These are phyloP conservation scores for Rosa chinensis DNA, from an alignment of 306 rosid genomes.

Conservation along the genomic window DNA sequence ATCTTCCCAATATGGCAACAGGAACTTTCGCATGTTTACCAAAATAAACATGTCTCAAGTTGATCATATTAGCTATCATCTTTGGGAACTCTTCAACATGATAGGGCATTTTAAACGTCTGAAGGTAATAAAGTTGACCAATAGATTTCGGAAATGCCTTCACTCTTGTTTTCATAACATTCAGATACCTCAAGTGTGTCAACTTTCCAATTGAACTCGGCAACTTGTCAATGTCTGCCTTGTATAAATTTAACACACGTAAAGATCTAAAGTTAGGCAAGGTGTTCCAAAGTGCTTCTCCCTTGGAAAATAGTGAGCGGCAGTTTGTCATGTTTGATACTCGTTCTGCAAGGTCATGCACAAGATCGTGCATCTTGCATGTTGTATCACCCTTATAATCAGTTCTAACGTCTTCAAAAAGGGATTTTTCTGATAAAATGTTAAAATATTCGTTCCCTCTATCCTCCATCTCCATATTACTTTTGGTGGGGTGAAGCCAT, in stretches of 20 bases:
- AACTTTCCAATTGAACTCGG: slow-evolving; percentile 14
- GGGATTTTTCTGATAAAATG: slow-evolving; percentile 9
- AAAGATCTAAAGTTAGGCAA: background rate
- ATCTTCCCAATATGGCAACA: background rate
- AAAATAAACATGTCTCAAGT: background rate
- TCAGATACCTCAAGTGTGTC: slow-evolving; percentile 21
- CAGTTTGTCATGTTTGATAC: background rate
- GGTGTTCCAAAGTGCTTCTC: background rate
- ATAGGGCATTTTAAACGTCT: background rate
- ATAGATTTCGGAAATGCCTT: slow-evolving; percentile 6
- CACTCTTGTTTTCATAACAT: background rate
- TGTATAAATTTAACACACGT: slow-evolving; percentile 10
- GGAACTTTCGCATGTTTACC: background rate
- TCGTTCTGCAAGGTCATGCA: slow-evolving; percentile 21
- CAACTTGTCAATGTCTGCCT: background rate
- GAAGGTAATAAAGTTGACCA: background rate
- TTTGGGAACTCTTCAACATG: background rate
- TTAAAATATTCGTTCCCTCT: slow-evolving; percentile 19
- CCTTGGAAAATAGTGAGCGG: background rate
- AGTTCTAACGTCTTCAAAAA: slow-evolving; percentile 13
- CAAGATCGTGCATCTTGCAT: slow-evolving; percentile 28
- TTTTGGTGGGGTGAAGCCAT: background rate
- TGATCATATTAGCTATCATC: background rate
- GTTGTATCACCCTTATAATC: background rate
- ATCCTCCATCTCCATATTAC: slow-evolving; percentile 7